Evolutionary conservation across 2,329 filamentous ascomycete species (phyloP), one percentile per base, ranked within the genome.

Genomic region (Fusarium vanettenii): DNA sequence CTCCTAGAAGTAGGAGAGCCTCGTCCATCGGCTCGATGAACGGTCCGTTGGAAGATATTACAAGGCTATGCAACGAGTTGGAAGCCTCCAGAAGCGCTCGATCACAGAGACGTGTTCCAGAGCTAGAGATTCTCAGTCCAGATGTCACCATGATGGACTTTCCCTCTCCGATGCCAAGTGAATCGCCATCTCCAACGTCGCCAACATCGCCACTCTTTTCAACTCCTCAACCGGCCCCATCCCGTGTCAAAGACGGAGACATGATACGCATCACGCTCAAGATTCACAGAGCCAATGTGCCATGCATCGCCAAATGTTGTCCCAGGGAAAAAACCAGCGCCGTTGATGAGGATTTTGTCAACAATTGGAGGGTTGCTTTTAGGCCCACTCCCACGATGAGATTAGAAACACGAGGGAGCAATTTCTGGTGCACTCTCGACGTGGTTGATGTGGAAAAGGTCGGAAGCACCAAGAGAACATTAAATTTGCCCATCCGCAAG

Each of bases 361-460:
- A 66, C 13, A 67, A 55, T 37, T 65, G 66, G 71, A n/a, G 9
- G 6, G 57, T 59, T 37, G 39, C 69, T 35, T 64, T 66, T 37
- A 59, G 29, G 10, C 71, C 71, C 2, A 50, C 71, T 9, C 75
- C 65, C 6, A 66, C n/a, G 25, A 2, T 35, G 27, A 65, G 71
- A 16, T 70, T 73, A 18, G 48, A 20, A 20, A 31, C 27, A 48
- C 66, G 64, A 33, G 66, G 65, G n/a, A 62, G 55, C 45, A 63
- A 56, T 33, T 60, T 63, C 20, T 78, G 57, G 39, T 78, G 67
- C 25, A 33, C 20, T 4, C 29, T 77, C 11, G 50, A 77, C 22
- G 66, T 78, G 22, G 48, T 69, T 35, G 72, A 75, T 20, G 74
- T 74, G 35, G 76, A 77, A 48, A 74, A 56, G 4, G 57, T 75